Percentiles rank a stretch among this genome's conserved stretches.
Conservation (phyloP, 352 stramenopile genomes). For the Phytophthora fragariaefolia region DNA sequence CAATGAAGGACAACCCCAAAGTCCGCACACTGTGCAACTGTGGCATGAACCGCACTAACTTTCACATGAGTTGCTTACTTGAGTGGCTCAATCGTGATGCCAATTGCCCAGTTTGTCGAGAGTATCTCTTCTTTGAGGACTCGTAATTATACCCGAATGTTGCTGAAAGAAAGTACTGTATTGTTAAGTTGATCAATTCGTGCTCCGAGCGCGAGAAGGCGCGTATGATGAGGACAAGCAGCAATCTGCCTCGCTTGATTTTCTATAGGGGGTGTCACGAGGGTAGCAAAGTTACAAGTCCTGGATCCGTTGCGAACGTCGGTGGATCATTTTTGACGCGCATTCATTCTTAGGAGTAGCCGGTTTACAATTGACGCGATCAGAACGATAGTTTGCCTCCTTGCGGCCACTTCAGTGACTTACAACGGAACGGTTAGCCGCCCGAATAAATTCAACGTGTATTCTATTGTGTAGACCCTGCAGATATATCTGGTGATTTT, state of each 20-base stretch:
- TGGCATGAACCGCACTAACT: slow-evolving; percentile 91
- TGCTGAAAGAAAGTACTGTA: slow-evolving; percentile 3
- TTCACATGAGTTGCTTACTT: slow-evolving; percentile 88
- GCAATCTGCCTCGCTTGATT: background rate
- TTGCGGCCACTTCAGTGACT: slow-evolving; percentile 1
- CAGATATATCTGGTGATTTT: too few species aligned
- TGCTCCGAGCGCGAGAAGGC: slow-evolving; percentile 12
- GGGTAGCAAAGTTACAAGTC: background rate
- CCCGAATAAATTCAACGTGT: slow-evolving; percentile 34
- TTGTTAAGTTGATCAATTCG: slow-evolving; percentile 11
- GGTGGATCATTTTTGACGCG: slow-evolving; percentile 7
- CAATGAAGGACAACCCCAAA: slow-evolving; percentile 68
- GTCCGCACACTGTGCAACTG: slow-evolving; percentile 88
- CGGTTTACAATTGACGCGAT: slow-evolving; percentile 3
- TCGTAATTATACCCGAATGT: slow-evolving; percentile 37
- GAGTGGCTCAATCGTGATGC: slow-evolving; percentile 87
- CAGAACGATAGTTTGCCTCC: slow-evolving; percentile 26
- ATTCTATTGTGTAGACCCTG: slow-evolving; percentile 41
- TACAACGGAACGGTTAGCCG: slow-evolving; percentile 1
- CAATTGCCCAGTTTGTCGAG: slow-evolving; percentile 87
- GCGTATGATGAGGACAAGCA: slow-evolving; percentile 8
- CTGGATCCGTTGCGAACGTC: background rate
- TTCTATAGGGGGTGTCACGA: background rate
- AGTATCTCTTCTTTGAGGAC: slow-evolving; percentile 91
- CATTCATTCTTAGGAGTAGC: slow-evolving; percentile 10